phyloP scores from a whole-genome alignment of 225 moss, liverwort and hornwort species.

The Pseudisothecium myosuroides region DNA sequence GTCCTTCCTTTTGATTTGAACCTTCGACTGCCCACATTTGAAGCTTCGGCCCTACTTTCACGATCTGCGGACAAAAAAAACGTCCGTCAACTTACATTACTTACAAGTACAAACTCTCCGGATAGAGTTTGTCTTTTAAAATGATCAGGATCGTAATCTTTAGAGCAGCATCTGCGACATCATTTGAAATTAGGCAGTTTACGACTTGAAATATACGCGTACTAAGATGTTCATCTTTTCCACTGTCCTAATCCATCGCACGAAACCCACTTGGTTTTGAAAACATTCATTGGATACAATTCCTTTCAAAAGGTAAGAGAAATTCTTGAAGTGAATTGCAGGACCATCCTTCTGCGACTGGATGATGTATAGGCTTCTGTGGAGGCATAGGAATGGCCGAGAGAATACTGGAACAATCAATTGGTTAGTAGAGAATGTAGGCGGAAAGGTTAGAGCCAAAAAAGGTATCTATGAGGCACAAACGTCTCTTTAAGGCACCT shows the following conservation, averaged over 20 bases:
- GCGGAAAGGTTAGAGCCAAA: not conserved
- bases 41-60: constrained; percentile 29
- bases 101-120: not conserved
- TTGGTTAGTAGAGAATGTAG: not conserved
- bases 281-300: not conserved
- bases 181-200: not conserved
- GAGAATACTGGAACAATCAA: not conserved
- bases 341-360: not conserved
- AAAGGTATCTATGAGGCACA: not conserved
- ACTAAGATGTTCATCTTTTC: not conserved
- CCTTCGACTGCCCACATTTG: constrained; percentile 33
- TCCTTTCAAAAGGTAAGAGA: not conserved
- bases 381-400: not conserved
- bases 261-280: not conserved
- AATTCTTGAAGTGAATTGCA: not conserved
- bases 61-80: not conserved
- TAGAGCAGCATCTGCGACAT: not conserved
- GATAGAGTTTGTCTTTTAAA: not conserved
- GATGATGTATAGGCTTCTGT: not conserved
- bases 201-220: not conserved
- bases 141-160: not conserved
- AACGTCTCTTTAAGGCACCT: not conserved
- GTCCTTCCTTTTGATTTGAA: not conserved
- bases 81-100: not conserved
- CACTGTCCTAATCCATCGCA: not conserved